phyloP scores from a whole-genome alignment of 2,329 filamentous ascomycete species.

The Microdochium trichocladiopsis region DNA sequence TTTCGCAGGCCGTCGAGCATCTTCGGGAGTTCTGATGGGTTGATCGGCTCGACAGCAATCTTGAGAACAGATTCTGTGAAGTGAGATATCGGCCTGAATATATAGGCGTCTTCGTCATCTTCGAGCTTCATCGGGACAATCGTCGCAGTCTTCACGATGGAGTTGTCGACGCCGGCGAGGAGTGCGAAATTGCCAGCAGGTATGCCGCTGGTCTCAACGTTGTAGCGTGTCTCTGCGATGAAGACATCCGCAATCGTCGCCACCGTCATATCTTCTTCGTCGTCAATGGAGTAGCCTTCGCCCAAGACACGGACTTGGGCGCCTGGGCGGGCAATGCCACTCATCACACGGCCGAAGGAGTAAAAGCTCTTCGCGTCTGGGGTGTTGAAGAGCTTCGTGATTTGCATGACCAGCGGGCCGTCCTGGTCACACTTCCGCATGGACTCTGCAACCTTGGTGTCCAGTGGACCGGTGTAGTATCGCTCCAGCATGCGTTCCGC shows the following conservation, averaged over 20 bases:
- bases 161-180: conserved; percentile 91
- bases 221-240: conserved; percentile 90
- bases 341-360: conserved; percentile 86
- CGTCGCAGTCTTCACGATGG: conserved; percentile 95
- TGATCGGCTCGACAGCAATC: conserved; percentile 95
- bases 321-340: conserved; percentile 77
- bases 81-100: conserved; percentile 87
- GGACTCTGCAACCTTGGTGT: conserved; percentile 70
- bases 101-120: conserved; percentile 86
- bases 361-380: conserved; percentile 86
- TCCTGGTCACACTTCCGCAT: conserved; percentile 84
- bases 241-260: conserved; percentile 81
- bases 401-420: conserved; percentile 82
- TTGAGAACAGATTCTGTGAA: conserved; percentile 98
- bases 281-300: conserved; percentile 91
- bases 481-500: conserved; percentile 70
- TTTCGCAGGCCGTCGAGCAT: conserved; percentile 97
- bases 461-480: conserved; percentile 87
- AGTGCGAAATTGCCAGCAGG: conserved; percentile 91
- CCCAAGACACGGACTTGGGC: conserved; percentile 85
- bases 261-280: conserved; percentile 93
- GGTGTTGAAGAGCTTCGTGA: conserved; percentile 90
- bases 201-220: conserved; percentile 82
- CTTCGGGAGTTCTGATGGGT: conserved; percentile 94
- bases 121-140: conserved; percentile 74